Evolutionary conservation across 805 yeast species (phyloP).

Genomic region (Candida broadrunensis): DNA sequence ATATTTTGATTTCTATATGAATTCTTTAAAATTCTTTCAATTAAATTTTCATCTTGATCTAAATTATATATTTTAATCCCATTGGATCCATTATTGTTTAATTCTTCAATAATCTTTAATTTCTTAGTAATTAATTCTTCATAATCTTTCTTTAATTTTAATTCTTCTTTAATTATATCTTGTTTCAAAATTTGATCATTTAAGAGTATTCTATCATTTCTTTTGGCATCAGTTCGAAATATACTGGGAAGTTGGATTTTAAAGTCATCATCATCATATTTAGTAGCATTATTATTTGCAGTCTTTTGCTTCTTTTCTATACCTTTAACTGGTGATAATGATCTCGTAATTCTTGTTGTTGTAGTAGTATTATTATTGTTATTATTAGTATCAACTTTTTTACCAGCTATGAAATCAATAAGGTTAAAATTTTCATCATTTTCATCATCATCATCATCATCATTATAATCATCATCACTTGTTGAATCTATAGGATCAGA

Average conservation of each 20-base stretch:
- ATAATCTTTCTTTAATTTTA: slow-evolving; percentile 12
- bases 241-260: slow-evolving; percentile 23
- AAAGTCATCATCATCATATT: slow-evolving; percentile 12
- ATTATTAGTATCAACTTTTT: not conserved
- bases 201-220: slow-evolving; percentile 19
- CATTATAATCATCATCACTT: not conserved
- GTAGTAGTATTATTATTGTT: not conserved
- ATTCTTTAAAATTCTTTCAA: slow-evolving; percentile 15
- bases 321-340: no score
- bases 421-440: not conserved
- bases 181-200: slow-evolving; percentile 16
- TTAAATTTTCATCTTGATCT: slow-evolving; percentile 12
- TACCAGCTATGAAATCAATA: not conserved
- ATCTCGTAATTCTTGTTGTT: not conserved
- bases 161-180: slow-evolving; percentile 16
- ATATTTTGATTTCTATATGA: slow-evolving; percentile 2
- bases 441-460: not conserved
- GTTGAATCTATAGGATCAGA: not conserved
- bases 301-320: not conserved
- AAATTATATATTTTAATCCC: slow-evolving; percentile 13
- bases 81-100: slow-evolving; percentile 30
- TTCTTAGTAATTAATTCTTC: slow-evolving; percentile 11
- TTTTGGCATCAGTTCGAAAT: slow-evolving; percentile 25
- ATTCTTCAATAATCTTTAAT: slow-evolving; percentile 17
- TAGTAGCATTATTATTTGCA: not conserved